Percentiles rank a stretch among this genome's conserved stretches.
phyloP scores from a whole-genome alignment of 78 protist genomes.

The slime mould (Dictyostelium discoideum) region dicty_2.7 NC_007090.3:5425001-5425500 shows the following conservation, averaged over 20 bases:
- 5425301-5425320: neutral
- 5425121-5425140: neutral
- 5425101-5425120: neutral
- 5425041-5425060: neutral
- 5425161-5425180: neutral
- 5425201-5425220: neutral
- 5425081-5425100: neutral
- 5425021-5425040: neutral
- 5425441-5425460: too few relatives aligned
- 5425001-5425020: neutral
- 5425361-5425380: neutral
- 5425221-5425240: neutral
- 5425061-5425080: neutral
- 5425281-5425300: neutral
- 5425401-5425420: neutral
- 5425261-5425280: neutral
- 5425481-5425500: too few relatives aligned
- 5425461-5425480: too few relatives aligned
- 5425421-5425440: too few relatives aligned
- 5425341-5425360: neutral
- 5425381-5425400: neutral
- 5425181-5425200: neutral
- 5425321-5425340: neutral
- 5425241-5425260: neutral
- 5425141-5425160: neutral